Conservation (phyloP, 768 basidiomycete genomes). For the Boletus subparvulus region DNA sequence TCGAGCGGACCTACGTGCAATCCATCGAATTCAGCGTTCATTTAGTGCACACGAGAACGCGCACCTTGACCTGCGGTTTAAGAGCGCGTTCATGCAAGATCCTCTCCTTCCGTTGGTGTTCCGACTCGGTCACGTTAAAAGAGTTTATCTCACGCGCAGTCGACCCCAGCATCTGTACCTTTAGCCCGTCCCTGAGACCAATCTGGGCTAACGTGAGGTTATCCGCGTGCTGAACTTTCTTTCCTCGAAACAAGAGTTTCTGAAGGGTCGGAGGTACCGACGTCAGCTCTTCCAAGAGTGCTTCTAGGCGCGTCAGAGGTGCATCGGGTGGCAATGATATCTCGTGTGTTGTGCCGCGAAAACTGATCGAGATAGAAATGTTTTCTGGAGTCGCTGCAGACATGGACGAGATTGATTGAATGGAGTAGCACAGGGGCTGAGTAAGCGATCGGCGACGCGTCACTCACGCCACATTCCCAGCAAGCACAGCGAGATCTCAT, state of each 20-base stretch:
- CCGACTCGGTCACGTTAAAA: constrained; percentile 55
- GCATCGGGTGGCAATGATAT: constrained; percentile 50
- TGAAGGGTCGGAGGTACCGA: constrained; percentile 63
- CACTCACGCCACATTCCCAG: neutral
- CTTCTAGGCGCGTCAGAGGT: constrained; percentile 52
- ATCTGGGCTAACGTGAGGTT: constrained; percentile 39
- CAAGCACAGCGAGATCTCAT: neutral
- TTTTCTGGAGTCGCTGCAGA: constrained; percentile 5
- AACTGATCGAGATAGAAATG: constrained; percentile 34
- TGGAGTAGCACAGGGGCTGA: constrained; percentile 6
- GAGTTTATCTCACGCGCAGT: constrained; percentile 57
- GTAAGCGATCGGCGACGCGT: constrained; percentile 13
- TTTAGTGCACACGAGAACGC: neutral
- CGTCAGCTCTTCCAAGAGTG: constrained; percentile 59
- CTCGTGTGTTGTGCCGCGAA: constrained; percentile 48
- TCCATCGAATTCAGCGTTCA: neutral
- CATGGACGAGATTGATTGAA: constrained; percentile 5
- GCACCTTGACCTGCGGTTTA: constrained; percentile 59
- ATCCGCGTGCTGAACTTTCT: constrained; percentile 38
- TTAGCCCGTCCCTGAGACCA: constrained; percentile 64
- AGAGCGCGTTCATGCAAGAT: constrained; percentile 59
- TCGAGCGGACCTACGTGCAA: constrained; percentile 57
- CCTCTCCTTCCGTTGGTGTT: constrained; percentile 54
- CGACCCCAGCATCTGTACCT: constrained; percentile 70
- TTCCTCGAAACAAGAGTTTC: constrained; percentile 74